phyloP scores from a whole-genome alignment of 176 grass and related monocot species.

The Aegilops sharonensis region DNA sequence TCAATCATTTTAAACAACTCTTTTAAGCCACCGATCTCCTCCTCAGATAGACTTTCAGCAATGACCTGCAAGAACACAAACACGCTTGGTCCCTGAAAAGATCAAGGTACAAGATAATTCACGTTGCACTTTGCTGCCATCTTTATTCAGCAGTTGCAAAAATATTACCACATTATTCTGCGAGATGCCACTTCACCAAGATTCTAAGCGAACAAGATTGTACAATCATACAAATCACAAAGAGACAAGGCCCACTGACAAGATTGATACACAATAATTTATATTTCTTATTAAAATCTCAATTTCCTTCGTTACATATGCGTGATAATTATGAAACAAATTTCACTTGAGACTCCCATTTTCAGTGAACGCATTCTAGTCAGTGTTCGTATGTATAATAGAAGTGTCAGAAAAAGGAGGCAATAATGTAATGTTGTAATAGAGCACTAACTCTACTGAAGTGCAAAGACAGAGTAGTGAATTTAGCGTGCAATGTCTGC shows the following conservation, averaged over 20 bases:
- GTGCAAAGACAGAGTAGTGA: conserved; percentile 6
- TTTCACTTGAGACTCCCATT: neutral
- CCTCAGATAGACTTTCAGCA: conserved; percentile 93
- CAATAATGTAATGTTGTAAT: neutral
- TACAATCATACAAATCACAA: neutral
- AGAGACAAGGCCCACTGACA: neutral
- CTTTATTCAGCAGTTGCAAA: conserved; percentile 18
- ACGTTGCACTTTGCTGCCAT: neutral
- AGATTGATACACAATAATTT: neutral
- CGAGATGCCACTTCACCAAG: neutral
- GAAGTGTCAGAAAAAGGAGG: neutral
- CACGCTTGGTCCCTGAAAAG: neutral
- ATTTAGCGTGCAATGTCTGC: neutral
- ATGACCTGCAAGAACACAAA: conserved; percentile 63
- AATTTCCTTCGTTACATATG: neutral
- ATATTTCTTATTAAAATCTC: neutral
- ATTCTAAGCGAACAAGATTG: conserved; percentile 11
- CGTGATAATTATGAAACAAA: conserved; percentile 1
- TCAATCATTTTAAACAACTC: conserved; percentile 99
- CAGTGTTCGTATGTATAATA: neutral
- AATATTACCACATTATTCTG: conserved; percentile 13
- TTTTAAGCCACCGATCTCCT: conserved; percentile 94
- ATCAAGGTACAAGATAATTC: conserved; percentile 4
- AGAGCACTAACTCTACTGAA: neutral
- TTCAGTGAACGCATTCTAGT: neutral